Evolutionary conservation across 352 stramenopile genomes (phyloP), one percentile per base, ranked within the genome.

Genomic region (Pythium oligandrum): DNA sequence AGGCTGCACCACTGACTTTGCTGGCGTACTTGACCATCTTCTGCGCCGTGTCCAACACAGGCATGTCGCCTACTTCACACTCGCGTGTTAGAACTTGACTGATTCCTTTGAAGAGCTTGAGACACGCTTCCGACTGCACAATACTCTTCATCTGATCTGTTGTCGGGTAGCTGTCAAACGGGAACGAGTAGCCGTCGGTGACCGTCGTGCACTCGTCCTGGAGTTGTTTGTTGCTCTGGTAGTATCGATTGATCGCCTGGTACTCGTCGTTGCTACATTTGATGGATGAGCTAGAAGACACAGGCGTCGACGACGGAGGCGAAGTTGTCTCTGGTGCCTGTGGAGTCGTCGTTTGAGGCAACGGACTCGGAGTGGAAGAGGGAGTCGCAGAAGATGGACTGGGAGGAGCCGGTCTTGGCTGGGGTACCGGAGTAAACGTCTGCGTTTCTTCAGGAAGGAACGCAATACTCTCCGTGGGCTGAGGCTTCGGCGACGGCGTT

Each of bases 101-200:
- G 30, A 67, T 39, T 3, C 44, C 50, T 33, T 63, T 48, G 17
- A 59, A 40, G 7, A 67, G 26, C 17, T 56, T 45, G 1, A 47
- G 57, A 40, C 60, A 67, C 39, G 50, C 49, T 35, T 36, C 60
- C 32, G 55, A 53, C 49, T 51, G 44, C 31, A 48, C 48, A 55
- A 67, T 64, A 6, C 37, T 55, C 26, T 55, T 47, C 5, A 64
- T 49, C 48, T 68, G 55, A 17, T 48, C 37, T 26, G 36, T 49
- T 10, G 61, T 51, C 36, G 61, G 61, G 7, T 11, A 33, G n/a
- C 56, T 51, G n/a, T 59, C 57, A 37, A 64, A 64, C 31, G 61
- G 61, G 38, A 65, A 68, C n/a, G 51, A 50, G 44, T 64, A 64
- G 47, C 54, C 53, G 33, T 45, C 45, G 44, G 54, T 64, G 17